Base-by-base conservation (phyloP, 306 rosid genomes). In the Luffa acutangula region DNA sequence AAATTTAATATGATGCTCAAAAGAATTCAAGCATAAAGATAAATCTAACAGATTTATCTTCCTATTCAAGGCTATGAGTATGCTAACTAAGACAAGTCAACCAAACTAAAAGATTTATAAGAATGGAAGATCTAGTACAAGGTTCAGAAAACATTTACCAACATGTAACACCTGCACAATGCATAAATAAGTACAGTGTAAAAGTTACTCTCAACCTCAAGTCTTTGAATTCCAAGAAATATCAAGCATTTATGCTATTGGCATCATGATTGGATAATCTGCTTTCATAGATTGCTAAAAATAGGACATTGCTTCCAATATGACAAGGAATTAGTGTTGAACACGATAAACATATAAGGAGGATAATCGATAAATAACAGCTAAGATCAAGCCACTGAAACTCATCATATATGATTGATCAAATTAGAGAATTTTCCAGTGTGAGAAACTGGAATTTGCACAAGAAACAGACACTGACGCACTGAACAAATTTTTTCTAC, bases 401-500 rank as follows among this genome's bases (percentile, higher is more conserved):
- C 51, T 80, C 31, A 25, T 18, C 56, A 79, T 66, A 31, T 48
- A 79, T 21, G 76, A 84, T 31, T 48, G 57, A 45, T 73, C 58
- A 79, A 79, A 80, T 69, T 80, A 64, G 77, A 79, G 82, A 76
- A 82, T 72, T 86, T 86, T 81, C 83, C 87, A 80, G 39, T 7
- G 81, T 76, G 80, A n/a, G 53, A 69, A 82, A 81, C 76, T 37
- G 64, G 80, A 84, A 84, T 79, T 80, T 77, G 80, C 85, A 88
- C 83, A 86, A 56, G 80, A 87, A 81, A 82, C 90, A 89, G 81
- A 83, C 83, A 83, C 54, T 84, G 80, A 62, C 76, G 56, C 34
- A 58, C 78, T 59, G 37, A 84, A 82, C 83, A 85, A 87, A 7
- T 41, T 48, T 83, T 83, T 75, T 62, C 81, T 83, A 78, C 78